Conservation (phyloP, 768 basidiomycete genomes). For the Lactarius hengduanensis region DNA sequence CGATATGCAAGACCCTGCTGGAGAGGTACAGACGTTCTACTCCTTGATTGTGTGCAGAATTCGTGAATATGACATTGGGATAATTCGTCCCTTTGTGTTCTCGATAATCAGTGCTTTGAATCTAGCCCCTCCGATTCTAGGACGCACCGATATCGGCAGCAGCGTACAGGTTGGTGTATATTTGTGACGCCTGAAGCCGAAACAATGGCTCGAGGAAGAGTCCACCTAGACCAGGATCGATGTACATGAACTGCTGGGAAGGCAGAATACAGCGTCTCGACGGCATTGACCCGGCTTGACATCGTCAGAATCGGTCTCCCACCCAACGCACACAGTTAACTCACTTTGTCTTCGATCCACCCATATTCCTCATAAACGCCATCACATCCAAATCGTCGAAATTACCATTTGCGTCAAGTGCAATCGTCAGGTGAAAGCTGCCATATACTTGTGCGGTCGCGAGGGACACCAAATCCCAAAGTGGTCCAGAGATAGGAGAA, state of each 20-base stretch:
- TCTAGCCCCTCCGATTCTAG: too few species aligned
- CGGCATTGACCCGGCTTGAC: conserved; percentile 41
- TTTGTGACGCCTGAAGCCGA: conserved; percentile 20
- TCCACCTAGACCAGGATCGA: conserved; percentile 49
- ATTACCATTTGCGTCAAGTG: conserved; percentile 42
- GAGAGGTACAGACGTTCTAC: conserved; percentile 19
- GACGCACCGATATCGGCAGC: conserved; percentile 29
- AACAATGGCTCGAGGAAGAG: conserved; percentile 30
- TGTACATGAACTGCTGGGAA: conserved; percentile 54
- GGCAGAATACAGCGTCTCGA: conserved; percentile 53
- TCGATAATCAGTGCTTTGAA: neutral
- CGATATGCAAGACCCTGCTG: neutral
- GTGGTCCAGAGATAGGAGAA: conserved; percentile 46
- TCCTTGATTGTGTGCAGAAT: neutral
- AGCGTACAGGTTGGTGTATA: conserved; percentile 25
- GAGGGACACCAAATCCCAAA: conserved; percentile 52
- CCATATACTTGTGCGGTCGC: conserved; percentile 56
- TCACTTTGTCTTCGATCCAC: conserved; percentile 3
- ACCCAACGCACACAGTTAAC: too few species aligned
- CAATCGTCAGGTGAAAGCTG: conserved; percentile 55
- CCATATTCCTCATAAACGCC: conserved; percentile 46
- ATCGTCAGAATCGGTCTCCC: neutral
- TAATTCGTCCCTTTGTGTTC: neutral
- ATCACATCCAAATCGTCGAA: conserved; percentile 52
- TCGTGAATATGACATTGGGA: conserved; percentile 7